Conservation (phyloP, 2,329 filamentous ascomycete species). For the Sclerotinia nivalis region DNA sequence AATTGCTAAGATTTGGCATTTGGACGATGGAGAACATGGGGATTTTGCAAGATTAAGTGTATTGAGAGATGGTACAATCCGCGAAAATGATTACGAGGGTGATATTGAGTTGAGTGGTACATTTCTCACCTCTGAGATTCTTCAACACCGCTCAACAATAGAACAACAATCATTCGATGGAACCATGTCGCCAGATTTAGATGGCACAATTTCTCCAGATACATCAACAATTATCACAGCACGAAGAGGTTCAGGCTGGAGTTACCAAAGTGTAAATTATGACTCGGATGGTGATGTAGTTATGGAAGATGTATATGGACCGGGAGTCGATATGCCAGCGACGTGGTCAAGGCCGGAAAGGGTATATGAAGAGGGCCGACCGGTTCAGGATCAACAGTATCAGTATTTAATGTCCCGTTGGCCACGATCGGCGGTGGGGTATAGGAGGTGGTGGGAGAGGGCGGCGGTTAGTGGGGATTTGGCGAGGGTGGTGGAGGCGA, state of each 20-base stretch:
- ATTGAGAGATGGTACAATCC: slow-evolving; percentile 39
- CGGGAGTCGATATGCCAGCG: slow-evolving; percentile 2
- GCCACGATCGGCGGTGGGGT: neutral
- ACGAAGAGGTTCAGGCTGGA: neutral
- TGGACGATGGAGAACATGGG: slow-evolving; percentile 41
- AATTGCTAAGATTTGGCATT: slow-evolving; percentile 49
- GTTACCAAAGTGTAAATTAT: slow-evolving; percentile 24
- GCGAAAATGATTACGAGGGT: slow-evolving; percentile 30
- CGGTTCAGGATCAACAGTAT: slow-evolving; percentile 15
- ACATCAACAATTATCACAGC: slow-evolving; percentile 1
- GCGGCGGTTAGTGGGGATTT: slow-evolving; percentile 33
- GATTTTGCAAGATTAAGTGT: slow-evolving; percentile 28
- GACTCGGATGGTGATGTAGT: slow-evolving; percentile 35
- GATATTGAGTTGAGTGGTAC: slow-evolving; percentile 26
- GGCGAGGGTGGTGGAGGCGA: slow-evolving; percentile 41
- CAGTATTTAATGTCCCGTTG: slow-evolving; percentile 23
- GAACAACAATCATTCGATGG: slow-evolving; percentile 34
- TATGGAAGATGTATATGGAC: slow-evolving; percentile 32
- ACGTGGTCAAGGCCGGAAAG: slow-evolving; percentile 19
- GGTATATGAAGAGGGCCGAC: slow-evolving; percentile 1
- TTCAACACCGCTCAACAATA: neutral
- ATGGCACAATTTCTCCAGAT: slow-evolving; percentile 25
- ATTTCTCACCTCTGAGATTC: slow-evolving; percentile 8
- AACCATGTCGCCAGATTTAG: slow-evolving; percentile 25
- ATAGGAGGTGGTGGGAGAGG: slow-evolving; percentile 9